Base-by-base conservation (phyloP, 345 rosid species). In the Pugionium dolabratum region DNA sequence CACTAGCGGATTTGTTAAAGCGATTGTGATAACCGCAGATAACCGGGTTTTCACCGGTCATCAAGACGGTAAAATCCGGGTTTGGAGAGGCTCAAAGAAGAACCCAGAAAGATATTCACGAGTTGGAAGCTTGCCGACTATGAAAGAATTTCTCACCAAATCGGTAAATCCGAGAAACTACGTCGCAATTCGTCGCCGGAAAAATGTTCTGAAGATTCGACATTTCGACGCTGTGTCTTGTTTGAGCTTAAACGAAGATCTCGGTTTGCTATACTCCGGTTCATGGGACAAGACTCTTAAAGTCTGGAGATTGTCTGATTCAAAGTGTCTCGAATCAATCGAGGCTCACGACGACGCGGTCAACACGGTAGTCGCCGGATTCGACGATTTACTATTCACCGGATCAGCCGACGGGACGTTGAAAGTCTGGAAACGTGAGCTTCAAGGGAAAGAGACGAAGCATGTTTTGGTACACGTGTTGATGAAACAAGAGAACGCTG, bases 371-470 rank as follows among this genome's bases (percentile, higher is more conserved):
- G 80, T 74, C 6, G 67, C 82, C 1, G 76, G 80, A 9, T 67
- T 75, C 1, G 85, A 85, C 41, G 67, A 79, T 27, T 7, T 71
- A 73, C 62, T 85, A 29, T 81, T 85, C 65, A 81, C 85, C 10
- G 90, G 90, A 0, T 83, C 90, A 6, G 90, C 90, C 1, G 90
- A 85, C 34, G 90, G 90, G 18, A 83, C 84, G 7, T 81, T 85
- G 6, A 85, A 85, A 71, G 83, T 76, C 1, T 85, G 90, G 90
- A 78, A 80, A 71, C 71, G 87, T 60, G 84, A 83, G 66, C 57
- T 46, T 2, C 82, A 71, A 4, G 85, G 84, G 6, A 79, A 62
- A 77, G 76, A 86, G 4, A 47, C 8, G 2, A 64, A 53, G 51
- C 98, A 92, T 77, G 67, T 76, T 52, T 48, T 81, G 70, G 83